phyloP scores from a whole-genome alignment of 345 rosid genomes.

The Garcia nutans region DNA sequence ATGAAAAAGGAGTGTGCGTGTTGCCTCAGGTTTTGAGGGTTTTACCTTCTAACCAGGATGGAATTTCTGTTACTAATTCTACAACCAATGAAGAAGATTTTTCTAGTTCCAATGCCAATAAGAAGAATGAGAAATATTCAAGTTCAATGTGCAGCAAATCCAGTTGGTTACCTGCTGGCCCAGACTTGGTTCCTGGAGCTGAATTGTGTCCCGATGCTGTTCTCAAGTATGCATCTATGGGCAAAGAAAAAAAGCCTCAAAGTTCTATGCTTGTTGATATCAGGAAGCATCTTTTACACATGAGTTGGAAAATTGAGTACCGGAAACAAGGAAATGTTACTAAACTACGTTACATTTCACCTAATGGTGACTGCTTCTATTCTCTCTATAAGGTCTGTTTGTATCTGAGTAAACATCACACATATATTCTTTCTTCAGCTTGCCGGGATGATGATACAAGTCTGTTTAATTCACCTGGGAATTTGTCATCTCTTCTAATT shows the following conservation, averaged over 20 bases:
- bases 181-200: slow-evolving; percentile 42
- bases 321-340: background rate
- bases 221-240: slow-evolving; percentile 27
- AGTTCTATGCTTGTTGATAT: slow-evolving; percentile 17
- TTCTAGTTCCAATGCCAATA: slow-evolving; percentile 23
- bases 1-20: slow-evolving; percentile 17
- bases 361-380: slow-evolving; percentile 43
- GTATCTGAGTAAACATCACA: slow-evolving; percentile 20
- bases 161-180: slow-evolving; percentile 45
- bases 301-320: slow-evolving; percentile 58
- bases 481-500: slow-evolving; percentile 7
- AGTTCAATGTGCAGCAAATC: slow-evolving; percentile 7
- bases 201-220: slow-evolving; percentile 56
- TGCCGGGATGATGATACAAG: slow-evolving; percentile 19
- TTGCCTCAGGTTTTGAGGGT: slow-evolving; percentile 26
- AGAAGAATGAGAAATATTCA: background rate
- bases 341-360: slow-evolving; percentile 60
- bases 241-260: background rate
- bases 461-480: slow-evolving; percentile 5
- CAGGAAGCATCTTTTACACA: slow-evolving; percentile 54
- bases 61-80: slow-evolving; percentile 23
- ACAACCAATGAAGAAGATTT: slow-evolving; percentile 13
- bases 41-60: slow-evolving; percentile 27
- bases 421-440: background rate
- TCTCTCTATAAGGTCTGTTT: slow-evolving; percentile 59